Base-by-base conservation (phyloP, 371 early-diverging fungal genomes). In the Mortierella sp. region DNA sequence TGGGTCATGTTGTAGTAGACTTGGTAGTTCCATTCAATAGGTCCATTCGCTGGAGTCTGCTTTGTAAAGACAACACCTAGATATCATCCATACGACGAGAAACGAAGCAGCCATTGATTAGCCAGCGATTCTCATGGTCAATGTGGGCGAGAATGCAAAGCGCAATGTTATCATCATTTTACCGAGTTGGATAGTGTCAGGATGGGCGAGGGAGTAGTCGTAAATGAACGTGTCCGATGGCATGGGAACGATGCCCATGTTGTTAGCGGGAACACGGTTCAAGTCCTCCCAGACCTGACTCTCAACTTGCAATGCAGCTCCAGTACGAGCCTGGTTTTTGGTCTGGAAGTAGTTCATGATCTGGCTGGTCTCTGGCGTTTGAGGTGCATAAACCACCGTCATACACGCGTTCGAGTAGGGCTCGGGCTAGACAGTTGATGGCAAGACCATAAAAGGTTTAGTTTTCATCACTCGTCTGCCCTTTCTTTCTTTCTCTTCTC, bases 111-210 rank as follows among this genome's bases (percentile, higher is more conserved):
- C 10, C 4, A 4, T 7, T 10, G 34, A 10, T 34, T 10, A 34
- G 34, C 10, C 34, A 43, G 12, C 12, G 52, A 42, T 34, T 34
- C 34, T 27, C 2, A 10, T 34, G 10, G 34, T 34, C 4, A 10
- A 34, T n/a, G n/a, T n/a, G n/a, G n/a, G n/a, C n/a, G n/a, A n/a
- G n/a, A n/a, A n/a, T n/a, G n/a, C 45, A 43, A 16, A 16, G 45
- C 3, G 19, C 45, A 16, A 45, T 16, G 16, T n/a, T 45, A n/a
- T 45, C 16, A 6, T 14, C 45, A 21, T 21, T 41, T 50, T 67
- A 73, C 73, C 90, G 78, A 88, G 88, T 3, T 67, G 61, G n/a
- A 91, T 91, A 9, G 80, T 65, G 64, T 91, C 91, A n/a, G 89
- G 92, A 58, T 89, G 58, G 14, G 64, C 63, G 8, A 90, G 70